Evolutionary conservation across 1,139 yeast genomes (phyloP), one percentile per base, ranked within the genome.

Genomic region (Sporopachydermia cereana): DNA sequence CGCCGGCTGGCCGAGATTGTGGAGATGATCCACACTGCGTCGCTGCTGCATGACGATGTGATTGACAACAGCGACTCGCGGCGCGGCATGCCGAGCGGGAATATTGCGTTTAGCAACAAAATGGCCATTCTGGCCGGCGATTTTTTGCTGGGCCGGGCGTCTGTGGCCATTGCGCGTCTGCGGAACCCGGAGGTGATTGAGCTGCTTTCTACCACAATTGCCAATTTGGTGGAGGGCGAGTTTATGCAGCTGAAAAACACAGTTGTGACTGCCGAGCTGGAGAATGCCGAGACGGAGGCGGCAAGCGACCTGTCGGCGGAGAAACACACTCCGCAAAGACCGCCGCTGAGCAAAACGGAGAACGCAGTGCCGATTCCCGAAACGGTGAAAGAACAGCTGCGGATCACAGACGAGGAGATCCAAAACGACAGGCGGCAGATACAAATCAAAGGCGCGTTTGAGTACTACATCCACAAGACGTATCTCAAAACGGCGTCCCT

Each of bases 71-170:
- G 96, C 0, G 96, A 86, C 56, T 74, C 93, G 23, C 74, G 98
- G 61, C 72, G 98, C 53, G 95, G 96, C 36, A 72, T 85, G 57
- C 94, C 95, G 18, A 78, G 86, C 53, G 97, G 96, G 1, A 91
- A 91, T 62, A 74, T 83, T 51, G 96, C 96, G 5, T 91, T 89
- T 64, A 84, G 94, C 30, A 91, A 91, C 65, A 93, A 93, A 59
- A 89, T 91, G 97, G 95, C 98, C 3, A 89, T 91, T 43, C 69
- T 91, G 48, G 97, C 97, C 0, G 99, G 98, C 25, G 98, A 91
- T 64, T 91, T 91, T 63, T 65, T 91, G 48, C 74, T 91, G 46
- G 98, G 96, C 12, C 73, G 98, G 55, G 98, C 98, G 0, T 89
- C 97, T 0, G 96, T 91, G 20, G 91, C 96, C 2, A 81, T 91